These are phyloP conservation scores for Solanum paucissectum DNA, from an alignment of 257 asterid genomes.

Conservation along the genomic window DNA sequence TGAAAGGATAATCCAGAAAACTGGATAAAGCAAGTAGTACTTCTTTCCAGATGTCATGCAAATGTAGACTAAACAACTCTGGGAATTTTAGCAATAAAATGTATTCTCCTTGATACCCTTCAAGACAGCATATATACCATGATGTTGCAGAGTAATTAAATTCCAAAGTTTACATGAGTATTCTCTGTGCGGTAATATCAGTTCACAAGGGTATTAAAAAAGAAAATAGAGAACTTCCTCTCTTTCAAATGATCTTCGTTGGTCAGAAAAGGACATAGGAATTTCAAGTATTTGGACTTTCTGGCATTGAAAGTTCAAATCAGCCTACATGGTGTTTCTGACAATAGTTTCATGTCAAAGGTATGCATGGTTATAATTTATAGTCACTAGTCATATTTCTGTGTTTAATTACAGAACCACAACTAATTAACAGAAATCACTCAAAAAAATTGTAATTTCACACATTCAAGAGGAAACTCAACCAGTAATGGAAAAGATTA, in stretches of 20 bases:
- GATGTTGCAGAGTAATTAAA: not conserved
- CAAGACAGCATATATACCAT: not conserved
- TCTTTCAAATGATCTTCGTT: not conserved
- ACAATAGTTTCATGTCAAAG: not conserved
- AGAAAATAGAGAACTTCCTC: not conserved
- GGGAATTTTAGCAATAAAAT: not conserved
- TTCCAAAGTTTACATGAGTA: not conserved
- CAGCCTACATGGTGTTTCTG: not conserved
- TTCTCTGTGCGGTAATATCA: not conserved
- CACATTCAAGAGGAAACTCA: not conserved
- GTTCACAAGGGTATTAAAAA: not conserved
- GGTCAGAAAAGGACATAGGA: not conserved
- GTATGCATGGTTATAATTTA: not conserved
- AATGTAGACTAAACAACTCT: not conserved
- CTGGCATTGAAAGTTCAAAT: not conserved
- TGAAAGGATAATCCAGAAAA: not conserved
- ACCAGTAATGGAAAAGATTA: not conserved
- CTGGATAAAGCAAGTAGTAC: not conserved
- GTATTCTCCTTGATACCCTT: not conserved
- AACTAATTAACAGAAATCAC: not conserved
- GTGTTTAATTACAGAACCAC: not conserved
- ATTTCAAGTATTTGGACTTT: not conserved
- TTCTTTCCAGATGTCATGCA: not conserved
- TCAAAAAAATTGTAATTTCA: not conserved
- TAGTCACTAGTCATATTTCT: not conserved